phyloP scores from a whole-genome alignment of 1,284 basidiomycete species.

The Termitomyces sp. region DNA sequence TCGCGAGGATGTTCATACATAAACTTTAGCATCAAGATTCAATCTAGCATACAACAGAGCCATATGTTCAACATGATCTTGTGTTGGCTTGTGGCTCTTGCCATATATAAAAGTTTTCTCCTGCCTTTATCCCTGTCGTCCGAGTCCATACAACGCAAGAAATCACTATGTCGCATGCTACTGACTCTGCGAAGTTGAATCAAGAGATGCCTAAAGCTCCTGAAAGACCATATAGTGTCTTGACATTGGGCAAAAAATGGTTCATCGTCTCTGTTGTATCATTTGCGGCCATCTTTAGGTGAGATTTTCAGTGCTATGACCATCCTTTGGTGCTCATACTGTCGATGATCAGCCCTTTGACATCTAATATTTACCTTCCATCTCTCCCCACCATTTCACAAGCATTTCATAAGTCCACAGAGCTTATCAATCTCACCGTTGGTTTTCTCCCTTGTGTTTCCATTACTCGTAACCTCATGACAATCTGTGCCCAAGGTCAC shows the following conservation, averaged over 20 bases:
- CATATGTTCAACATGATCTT: no score
- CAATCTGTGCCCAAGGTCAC: constrained; percentile 41
- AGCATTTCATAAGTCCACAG: constrained; percentile 59
- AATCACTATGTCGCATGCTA: no score
- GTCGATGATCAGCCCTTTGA: constrained; percentile 49
- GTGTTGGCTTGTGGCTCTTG: no score
- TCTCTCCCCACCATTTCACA: constrained; percentile 63
- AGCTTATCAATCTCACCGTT: constrained; percentile 69
- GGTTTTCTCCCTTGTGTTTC: background rate
- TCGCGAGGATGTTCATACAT: no score
- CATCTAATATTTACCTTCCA: constrained; percentile 74
- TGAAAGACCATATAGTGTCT: constrained; percentile 46
- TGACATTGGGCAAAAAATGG: constrained; percentile 59
- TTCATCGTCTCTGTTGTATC: constrained; percentile 55
- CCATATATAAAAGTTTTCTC: no score
- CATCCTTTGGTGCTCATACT: background rate
- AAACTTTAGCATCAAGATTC: no score
- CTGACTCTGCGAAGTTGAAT: no score
- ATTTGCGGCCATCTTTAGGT: constrained; percentile 62
- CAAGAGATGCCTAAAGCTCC: background rate
- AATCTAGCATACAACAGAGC: no score
- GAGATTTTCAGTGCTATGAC: constrained; percentile 1
- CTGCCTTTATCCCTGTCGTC: no score
- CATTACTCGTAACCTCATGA: background rate
- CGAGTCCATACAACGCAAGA: no score